Base-by-base conservation (phyloP, 2,329 filamentous ascomycete species). In the Trichoderma semiorbis region DNA sequence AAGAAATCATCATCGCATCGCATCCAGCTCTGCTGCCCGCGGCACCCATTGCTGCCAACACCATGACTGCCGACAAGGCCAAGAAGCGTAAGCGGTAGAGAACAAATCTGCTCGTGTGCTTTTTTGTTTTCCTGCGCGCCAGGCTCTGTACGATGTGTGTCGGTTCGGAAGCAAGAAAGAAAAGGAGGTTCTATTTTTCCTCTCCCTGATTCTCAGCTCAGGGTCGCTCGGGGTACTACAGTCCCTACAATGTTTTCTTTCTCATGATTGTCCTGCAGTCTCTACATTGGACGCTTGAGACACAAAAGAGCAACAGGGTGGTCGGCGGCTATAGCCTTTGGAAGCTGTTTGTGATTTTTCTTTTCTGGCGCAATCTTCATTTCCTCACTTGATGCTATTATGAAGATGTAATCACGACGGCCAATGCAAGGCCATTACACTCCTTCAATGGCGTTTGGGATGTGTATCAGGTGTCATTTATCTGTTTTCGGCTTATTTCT, bases 51-150 rank as follows among this genome's bases (percentile, higher is more conserved):
- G 77, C 81, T 18, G 76, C 80, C 28, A 72, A 63, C 39, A 69
- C 70, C 21, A 75, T 76, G 47, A 75, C 78, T 74, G 72, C 76
- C 16, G 88, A 89, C 76, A 90, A 90, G 79, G 85, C 82, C 76
- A 90, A 89, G 83, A 90, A 90, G 82, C 86, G 88, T 73, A 90
- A 90, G 83, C 83, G 88, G 82, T 90, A 84, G 75, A 69, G 66
- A 61, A 50, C 55, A 24, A 69, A 43, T 43, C 7, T 53, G 47
- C 26, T 14, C 1, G 26, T 30, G n/a, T n/a, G 24, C 26, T 34
- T 62, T 62, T 62, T 53, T 26, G 32, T 57, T 61, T 34, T 62
- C 36, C 36, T 8, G 61, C 60, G 47, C 72, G 58, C 34, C 43
- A 47, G 55, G 50, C 43, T 28, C 34, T 63, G 64, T 64, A 53